Evolutionary conservation across 2,329 filamentous ascomycete species (phyloP).

Genomic region (Hymenoscyphus occultus): DNA sequence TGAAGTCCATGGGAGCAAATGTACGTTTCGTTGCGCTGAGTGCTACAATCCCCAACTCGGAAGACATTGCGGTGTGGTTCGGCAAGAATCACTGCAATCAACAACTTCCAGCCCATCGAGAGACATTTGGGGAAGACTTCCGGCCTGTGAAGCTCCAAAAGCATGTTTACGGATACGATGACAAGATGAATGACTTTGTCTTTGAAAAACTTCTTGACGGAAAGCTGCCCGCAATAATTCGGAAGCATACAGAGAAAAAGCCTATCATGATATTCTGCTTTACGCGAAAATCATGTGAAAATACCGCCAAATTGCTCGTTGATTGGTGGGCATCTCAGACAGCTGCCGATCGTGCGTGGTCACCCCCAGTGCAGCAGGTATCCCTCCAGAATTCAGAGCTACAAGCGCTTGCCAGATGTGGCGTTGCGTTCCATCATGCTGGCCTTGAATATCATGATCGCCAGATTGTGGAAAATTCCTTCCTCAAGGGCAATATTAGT

Average conservation of each 20-base stretch:
- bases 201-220: constrained; percentile 69
- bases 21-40: constrained; percentile 79
- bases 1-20: constrained; percentile 75
- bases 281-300: constrained; percentile 67
- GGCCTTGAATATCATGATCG: constrained; percentile 67
- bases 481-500: constrained; percentile 66
- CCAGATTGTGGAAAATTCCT: constrained; percentile 62
- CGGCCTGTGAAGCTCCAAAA: constrained; percentile 75
- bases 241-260: constrained; percentile 65
- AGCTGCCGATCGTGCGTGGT: constrained; percentile 59
- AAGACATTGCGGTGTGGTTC: constrained; percentile 78
- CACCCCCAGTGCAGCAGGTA: constrained; percentile 49
- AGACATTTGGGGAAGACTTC: constrained; percentile 76
- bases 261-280: constrained; percentile 83
- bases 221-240: constrained; percentile 64
- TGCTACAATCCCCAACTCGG: constrained; percentile 78
- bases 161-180: constrained; percentile 70
- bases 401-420: constrained; percentile 47
- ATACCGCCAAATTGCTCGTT: constrained; percentile 65
- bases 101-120: constrained; percentile 60
- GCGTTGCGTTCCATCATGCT: constrained; percentile 81
- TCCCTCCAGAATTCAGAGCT: constrained; percentile 58
- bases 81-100: constrained; percentile 61
- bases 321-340: constrained; percentile 59
- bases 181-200: constrained; percentile 64